Percentiles rank a stretch among this genome's conserved stretches.
Evolutionary conservation across 2,329 filamentous ascomycete genomes (phyloP).

Genomic region (Bipolaris bicolor): DNA sequence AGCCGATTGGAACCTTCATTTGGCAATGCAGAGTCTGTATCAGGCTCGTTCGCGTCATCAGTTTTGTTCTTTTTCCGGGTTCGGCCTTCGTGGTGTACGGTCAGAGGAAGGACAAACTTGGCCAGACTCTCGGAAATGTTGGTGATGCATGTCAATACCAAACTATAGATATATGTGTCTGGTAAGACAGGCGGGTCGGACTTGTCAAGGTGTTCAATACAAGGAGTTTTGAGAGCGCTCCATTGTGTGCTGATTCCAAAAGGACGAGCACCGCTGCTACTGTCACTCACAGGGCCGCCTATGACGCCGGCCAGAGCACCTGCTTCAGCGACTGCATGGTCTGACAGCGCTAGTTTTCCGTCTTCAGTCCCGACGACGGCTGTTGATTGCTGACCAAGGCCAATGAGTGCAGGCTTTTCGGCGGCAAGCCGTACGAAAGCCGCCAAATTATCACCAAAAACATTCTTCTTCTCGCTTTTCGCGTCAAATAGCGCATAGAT

Average conservation of each 20-base stretch:
- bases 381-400: constrained; percentile 86
- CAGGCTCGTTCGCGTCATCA: constrained; percentile 34
- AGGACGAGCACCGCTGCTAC: constrained; percentile 66
- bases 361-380: constrained; percentile 70
- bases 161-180: constrained; percentile 90
- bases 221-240: constrained; percentile 85
- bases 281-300: constrained; percentile 66
- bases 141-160: constrained; percentile 87
- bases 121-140: constrained; percentile 90
- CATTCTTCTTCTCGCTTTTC: constrained; percentile 71
- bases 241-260: constrained; percentile 87
- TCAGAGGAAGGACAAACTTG: constrained; percentile 90
- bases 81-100: constrained; percentile 74
- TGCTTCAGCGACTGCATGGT: constrained; percentile 88
- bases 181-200: constrained; percentile 80
- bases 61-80: constrained; percentile 51
- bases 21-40: constrained; percentile 35
- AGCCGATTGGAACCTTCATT: constrained; percentile 38
- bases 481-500: constrained; percentile 84
- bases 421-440: constrained; percentile 91
- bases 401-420: constrained; percentile 88
- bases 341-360: constrained; percentile 65
- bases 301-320: constrained; percentile 89
- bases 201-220: constrained; percentile 94
- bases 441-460: constrained; percentile 82